These are phyloP conservation scores for Aspergillus uvarum DNA, from an alignment of 2,329 filamentous ascomycete genomes.

Conservation along the genomic window DNA sequence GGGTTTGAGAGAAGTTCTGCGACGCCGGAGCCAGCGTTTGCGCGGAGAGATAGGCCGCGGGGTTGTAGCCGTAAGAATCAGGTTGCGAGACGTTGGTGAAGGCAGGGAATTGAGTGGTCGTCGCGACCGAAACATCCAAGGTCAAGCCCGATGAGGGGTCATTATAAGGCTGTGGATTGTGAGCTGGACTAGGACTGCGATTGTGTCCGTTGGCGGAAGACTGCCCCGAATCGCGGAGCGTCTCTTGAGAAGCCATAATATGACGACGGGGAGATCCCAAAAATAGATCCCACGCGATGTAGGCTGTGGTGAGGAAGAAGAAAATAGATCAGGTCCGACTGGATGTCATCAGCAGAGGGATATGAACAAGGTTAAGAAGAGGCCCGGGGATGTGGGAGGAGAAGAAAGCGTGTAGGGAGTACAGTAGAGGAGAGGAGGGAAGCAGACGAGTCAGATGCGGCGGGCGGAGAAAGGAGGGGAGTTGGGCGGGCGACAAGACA, in stretches of 20 bases:
- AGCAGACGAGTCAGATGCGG: conserved; percentile 8
- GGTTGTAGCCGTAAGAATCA: conserved; percentile 38
- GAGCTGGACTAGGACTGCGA: conserved; percentile 45
- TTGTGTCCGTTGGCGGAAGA: conserved; percentile 38
- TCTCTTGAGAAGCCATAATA: conserved; percentile 36
- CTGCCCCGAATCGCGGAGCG: conserved; percentile 36
- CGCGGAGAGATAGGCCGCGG: conserved; percentile 36
- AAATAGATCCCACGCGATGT: conserved; percentile 25
- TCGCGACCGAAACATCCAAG: conserved; percentile 38
- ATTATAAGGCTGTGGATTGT: conserved; percentile 42
- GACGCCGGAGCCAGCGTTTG: conserved; percentile 34
- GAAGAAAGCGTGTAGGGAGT: neutral
- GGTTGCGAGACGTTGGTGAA: conserved; percentile 28
- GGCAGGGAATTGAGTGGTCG: conserved; percentile 31
- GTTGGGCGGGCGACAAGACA: neutral
- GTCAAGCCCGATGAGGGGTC: conserved; percentile 33
- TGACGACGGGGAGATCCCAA: conserved; percentile 16
- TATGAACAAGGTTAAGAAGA: conserved; percentile 2
- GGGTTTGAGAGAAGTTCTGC: conserved; percentile 36
- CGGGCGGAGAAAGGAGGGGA: conserved; percentile 14
- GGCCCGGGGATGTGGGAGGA: conserved; percentile 12
- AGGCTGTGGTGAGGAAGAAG: conserved; percentile 13
- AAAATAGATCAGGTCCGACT: conserved; percentile 12
- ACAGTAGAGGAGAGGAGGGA: neutral
- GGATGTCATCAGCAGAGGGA: conserved; percentile 7